A percentile compares a stretch with the other conserved stretches of the same genome.
Conservation (phyloP, 1,139 yeast genomes). For the Pichia sp. region DNA sequence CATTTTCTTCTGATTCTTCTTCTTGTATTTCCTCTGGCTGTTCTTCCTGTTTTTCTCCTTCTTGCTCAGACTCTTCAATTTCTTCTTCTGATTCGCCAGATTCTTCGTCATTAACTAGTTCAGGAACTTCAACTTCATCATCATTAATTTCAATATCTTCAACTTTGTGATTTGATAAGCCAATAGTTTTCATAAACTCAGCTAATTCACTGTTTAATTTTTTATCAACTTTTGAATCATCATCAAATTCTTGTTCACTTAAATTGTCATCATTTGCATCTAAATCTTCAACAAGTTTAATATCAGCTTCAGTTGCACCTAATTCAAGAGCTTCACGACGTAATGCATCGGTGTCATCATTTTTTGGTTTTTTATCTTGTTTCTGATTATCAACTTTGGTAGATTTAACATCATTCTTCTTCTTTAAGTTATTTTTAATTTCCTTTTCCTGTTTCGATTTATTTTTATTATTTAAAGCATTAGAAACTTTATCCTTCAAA, state of each 20-base stretch:
- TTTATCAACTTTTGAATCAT: constrained; percentile 37
- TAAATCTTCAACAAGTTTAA: constrained; percentile 46
- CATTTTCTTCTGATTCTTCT: constrained; percentile 31
- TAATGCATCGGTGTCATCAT: constrained; percentile 35
- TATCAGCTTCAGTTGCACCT: constrained; percentile 67
- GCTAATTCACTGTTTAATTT: constrained; percentile 53
- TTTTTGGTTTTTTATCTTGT: constrained; percentile 5
- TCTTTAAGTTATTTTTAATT: constrained; percentile 25
- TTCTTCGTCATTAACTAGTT: neutral
- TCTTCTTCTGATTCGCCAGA: constrained; percentile 21
- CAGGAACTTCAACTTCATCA: constrained; percentile 25
- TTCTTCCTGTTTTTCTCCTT: constrained; percentile 25
- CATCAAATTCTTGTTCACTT: constrained; percentile 57
- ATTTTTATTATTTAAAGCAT: constrained; percentile 31
- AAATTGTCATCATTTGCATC: constrained; percentile 54
- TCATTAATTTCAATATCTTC: constrained; percentile 27
- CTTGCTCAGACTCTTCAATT: constrained; percentile 28
- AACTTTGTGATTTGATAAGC: constrained; percentile 43
- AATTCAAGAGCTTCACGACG: constrained; percentile 66
- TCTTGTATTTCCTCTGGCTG: constrained; percentile 31
- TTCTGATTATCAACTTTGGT: constrained; percentile 14
- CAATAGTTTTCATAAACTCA: constrained; percentile 62
- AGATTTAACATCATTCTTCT: constrained; percentile 16
- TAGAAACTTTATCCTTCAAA: constrained; percentile 52
- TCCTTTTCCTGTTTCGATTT: constrained; percentile 23